Evolutionary conservation across 1,284 basidiomycete species (phyloP).

Genomic region (Ceratorhiza oryzae-sativae): DNA sequence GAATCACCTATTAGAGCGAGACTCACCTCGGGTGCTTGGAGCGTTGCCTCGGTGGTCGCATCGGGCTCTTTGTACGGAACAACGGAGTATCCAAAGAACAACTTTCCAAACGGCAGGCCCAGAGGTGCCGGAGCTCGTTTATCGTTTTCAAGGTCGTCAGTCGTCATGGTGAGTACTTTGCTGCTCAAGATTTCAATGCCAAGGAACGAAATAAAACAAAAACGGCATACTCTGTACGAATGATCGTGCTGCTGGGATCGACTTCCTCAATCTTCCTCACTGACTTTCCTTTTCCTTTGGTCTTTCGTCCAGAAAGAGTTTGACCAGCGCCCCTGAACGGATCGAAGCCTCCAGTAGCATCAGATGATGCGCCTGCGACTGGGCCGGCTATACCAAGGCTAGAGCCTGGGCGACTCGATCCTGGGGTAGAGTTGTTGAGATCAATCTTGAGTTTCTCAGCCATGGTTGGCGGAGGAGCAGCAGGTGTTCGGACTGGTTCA

Average conservation of each 20-base stretch:
- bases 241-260: slow-evolving; percentile 84
- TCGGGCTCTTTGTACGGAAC: slow-evolving; percentile 69
- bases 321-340: slow-evolving; percentile 94
- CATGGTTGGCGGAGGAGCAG: slow-evolving; percentile 89
- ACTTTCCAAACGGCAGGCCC: slow-evolving; percentile 88
- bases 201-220: slow-evolving; percentile 14
- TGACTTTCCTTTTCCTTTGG: slow-evolving; percentile 89
- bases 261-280: slow-evolving; percentile 82
- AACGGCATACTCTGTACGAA: slow-evolving; percentile 77
- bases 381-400: slow-evolving; percentile 55
- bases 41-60: slow-evolving; percentile 43
- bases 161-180: slow-evolving; percentile 84
- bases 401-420: slow-evolving; percentile 81
- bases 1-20: background rate
- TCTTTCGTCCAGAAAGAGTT: slow-evolving; percentile 84
- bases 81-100: slow-evolving; percentile 92
- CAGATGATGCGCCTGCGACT: slow-evolving; percentile 62
- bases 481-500: slow-evolving; percentile 87
- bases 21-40: slow-evolving; percentile 7
- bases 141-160: slow-evolving; percentile 77
- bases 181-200: slow-evolving; percentile 55
- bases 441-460: slow-evolving; percentile 97
- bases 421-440: slow-evolving; percentile 78
- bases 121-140: slow-evolving; percentile 88
- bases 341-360: slow-evolving; percentile 66